Conservation (phyloP, 768 basidiomycete genomes). For the Tricholoma sp. region DNA sequence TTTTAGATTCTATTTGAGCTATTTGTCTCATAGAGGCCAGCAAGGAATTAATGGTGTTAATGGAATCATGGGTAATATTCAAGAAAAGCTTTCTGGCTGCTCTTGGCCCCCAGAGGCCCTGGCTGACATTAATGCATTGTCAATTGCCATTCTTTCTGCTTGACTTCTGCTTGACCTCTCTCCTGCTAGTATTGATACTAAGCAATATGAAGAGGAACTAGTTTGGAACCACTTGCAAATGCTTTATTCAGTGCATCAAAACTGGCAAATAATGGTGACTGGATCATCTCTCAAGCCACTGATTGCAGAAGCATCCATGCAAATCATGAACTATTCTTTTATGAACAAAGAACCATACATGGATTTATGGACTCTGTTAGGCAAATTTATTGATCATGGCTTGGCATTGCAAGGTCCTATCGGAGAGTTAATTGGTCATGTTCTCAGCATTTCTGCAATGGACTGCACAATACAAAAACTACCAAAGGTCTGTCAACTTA, state of each 20-base stretch:
- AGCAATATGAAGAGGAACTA: neutral
- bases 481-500: too few species aligned
- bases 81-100: neutral
- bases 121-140: neutral
- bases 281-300: neutral
- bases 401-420: too few species aligned
- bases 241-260: neutral
- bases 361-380: neutral
- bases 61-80: neutral
- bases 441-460: slow-evolving; percentile 13
- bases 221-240: neutral
- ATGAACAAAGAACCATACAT: too few species aligned
- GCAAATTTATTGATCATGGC: slow-evolving; percentile 9
- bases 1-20: too few species aligned
- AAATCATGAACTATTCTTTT: neutral
- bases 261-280: neutral
- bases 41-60: too few species aligned
- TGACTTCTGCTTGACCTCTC: neutral
- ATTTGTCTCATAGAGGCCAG: too few species aligned
- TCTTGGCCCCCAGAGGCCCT: too few species aligned
- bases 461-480: too few species aligned
- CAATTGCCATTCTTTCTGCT: neutral
- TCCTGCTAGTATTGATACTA: too few species aligned
- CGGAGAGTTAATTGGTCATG: slow-evolving; percentile 15
- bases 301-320: too few species aligned